Percentiles rank a stretch among this genome's conserved stretches.
Conservation (phyloP, 192 early-diverging fungal genomes). For the Coemansia sp. region DNA sequence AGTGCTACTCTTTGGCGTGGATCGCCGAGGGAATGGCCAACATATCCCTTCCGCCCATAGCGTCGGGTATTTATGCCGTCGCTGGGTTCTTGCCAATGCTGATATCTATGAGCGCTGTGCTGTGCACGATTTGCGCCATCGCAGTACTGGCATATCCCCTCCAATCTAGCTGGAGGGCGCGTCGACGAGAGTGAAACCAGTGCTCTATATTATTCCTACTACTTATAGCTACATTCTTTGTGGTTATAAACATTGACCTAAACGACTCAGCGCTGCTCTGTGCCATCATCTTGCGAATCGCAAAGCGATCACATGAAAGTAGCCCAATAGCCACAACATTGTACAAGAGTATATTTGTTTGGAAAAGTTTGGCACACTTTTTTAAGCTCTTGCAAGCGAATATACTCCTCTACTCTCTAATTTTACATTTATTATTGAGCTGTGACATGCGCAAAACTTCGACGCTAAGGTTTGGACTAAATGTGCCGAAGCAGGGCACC, state of each 20-base stretch:
- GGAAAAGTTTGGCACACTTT: neutral
- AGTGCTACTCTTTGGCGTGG: conserved; percentile 53
- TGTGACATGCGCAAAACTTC: conserved; percentile 36
- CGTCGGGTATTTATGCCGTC: conserved; percentile 28
- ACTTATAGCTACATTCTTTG: neutral
- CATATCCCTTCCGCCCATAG: conserved; percentile 39
- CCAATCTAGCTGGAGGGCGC: conserved; percentile 4
- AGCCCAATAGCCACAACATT: neutral
- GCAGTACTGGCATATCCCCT: conserved; percentile 36
- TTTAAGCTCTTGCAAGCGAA: neutral
- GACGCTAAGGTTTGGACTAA: conserved; percentile 36
- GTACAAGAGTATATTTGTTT: no score
- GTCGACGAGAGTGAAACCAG: neutral
- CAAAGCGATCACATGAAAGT: neutral
- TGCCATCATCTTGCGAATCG: neutral
- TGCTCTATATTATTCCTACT: neutral
- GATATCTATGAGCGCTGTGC: conserved; percentile 32
- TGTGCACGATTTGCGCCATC: conserved; percentile 29
- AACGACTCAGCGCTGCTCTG: neutral
- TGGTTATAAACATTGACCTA: neutral
- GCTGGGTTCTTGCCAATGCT: conserved; percentile 41
- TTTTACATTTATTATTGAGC: conserved; percentile 1
- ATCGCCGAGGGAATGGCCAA: conserved; percentile 53
- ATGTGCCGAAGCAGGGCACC: conserved; percentile 32
- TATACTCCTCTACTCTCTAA: neutral